These are phyloP conservation scores for Fonsecaea pugnacius DNA, from an alignment of 2,329 filamentous ascomycete species.

Conservation along the genomic window DNA sequence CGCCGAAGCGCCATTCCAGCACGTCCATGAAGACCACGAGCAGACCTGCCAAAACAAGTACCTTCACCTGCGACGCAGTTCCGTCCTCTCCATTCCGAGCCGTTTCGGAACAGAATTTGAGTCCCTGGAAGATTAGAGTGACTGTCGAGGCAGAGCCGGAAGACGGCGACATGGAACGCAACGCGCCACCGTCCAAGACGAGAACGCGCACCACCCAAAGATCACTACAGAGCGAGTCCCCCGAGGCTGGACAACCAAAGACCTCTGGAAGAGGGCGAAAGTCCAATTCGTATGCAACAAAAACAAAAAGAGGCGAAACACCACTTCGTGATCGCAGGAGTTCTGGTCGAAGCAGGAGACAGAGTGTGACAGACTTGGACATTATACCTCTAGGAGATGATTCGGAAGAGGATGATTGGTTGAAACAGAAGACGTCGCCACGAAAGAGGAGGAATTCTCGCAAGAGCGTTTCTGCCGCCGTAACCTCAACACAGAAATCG, in stretches of 20 bases:
- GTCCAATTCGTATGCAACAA: constrained; percentile 12
- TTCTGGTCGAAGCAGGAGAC: constrained; percentile 27
- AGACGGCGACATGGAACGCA: constrained; percentile 44
- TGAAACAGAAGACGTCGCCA: constrained; percentile 32
- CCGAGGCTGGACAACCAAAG: constrained; percentile 6
- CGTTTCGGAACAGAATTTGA: constrained; percentile 43
- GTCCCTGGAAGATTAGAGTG: constrained; percentile 55
- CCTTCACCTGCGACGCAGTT: constrained; percentile 12
- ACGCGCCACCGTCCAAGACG: constrained; percentile 28
- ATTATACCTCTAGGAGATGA: constrained; percentile 36
- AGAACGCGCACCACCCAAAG: constrained; percentile 47
- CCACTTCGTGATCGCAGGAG: constrained; percentile 23
- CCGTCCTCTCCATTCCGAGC: constrained; percentile 25
- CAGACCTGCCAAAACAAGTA: constrained; percentile 17
- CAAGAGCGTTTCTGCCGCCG: constrained; percentile 11
- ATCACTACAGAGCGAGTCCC: constrained; percentile 44
- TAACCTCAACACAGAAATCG: background rate
- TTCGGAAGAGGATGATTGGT: constrained; percentile 35
- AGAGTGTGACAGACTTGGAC: constrained; percentile 37
- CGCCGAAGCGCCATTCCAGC: constrained; percentile 10
- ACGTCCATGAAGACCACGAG: background rate
- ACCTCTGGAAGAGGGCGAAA: constrained; percentile 14
- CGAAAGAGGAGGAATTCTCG: constrained; percentile 28
- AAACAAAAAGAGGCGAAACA: constrained; percentile 30
- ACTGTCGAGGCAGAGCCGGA: constrained; percentile 54